A percentile compares a stretch with the other conserved stretches of the same genome.
These are phyloP conservation scores for Phalaenopsis aphrodite DNA, from an alignment of 106 monocot genomes.

Conservation along the genomic window DNA sequence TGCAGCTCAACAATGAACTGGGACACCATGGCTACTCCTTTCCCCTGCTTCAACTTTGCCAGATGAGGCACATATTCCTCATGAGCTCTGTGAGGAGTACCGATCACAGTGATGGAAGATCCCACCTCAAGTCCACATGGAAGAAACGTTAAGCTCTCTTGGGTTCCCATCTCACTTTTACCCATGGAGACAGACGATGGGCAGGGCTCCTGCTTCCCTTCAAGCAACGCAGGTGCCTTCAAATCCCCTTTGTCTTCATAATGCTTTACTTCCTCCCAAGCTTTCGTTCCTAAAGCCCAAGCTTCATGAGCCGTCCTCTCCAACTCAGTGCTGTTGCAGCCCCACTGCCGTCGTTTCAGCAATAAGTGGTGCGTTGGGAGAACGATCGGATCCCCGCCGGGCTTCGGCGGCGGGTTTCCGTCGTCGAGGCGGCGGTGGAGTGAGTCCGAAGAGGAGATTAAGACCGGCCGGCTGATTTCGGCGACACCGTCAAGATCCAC, in stretches of 20 bases:
- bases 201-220: conserved; percentile 39
- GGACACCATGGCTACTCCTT: conserved; percentile 47
- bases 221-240: conserved; percentile 2
- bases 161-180: conserved; percentile 11
- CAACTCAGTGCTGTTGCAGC: conserved; percentile 48
- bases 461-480: neutral
- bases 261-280: conserved; percentile 59
- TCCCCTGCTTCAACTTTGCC: conserved; percentile 27
- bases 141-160: conserved; percentile 41
- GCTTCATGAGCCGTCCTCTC: conserved; percentile 68
- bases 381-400: conserved; percentile 1
- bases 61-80: conserved; percentile 56
- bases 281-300: conserved; percentile 64
- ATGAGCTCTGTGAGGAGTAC: conserved; percentile 47
- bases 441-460: conserved; percentile 12
- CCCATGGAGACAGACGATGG: conserved; percentile 40
- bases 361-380: conserved; percentile 25
- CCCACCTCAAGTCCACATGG: conserved; percentile 74
- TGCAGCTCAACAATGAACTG: conserved; percentile 88
- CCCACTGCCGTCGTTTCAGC: conserved; percentile 11
- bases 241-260: conserved; percentile 12
- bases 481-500: conserved; percentile 1
- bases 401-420: conserved; percentile 6
- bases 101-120: conserved; percentile 69
- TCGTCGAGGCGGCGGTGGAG: conserved; percentile 19